These are phyloP conservation scores for Verticillium isaacii DNA, from an alignment of 2,329 filamentous ascomycete species.

Conservation along the genomic window DNA sequence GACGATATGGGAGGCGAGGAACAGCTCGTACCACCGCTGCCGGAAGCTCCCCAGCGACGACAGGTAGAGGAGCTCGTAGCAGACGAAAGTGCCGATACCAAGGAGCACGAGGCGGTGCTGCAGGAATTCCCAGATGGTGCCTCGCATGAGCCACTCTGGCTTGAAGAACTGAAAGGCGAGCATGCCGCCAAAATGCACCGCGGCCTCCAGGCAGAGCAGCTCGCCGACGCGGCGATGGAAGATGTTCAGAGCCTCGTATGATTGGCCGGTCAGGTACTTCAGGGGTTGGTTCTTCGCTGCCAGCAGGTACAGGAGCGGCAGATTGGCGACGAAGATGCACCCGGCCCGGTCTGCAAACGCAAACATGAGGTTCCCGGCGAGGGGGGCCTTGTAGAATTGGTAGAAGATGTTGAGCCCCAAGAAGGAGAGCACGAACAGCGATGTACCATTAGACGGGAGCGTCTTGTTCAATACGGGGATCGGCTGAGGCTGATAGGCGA, in stretches of 20 bases:
- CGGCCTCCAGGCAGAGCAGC: constrained; percentile 53
- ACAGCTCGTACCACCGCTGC: constrained; percentile 34
- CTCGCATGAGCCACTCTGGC: constrained; percentile 36
- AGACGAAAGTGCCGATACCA: constrained; percentile 49
- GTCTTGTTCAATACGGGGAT: constrained; percentile 52
- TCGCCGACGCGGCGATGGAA: constrained; percentile 61
- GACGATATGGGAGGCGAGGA: constrained; percentile 36
- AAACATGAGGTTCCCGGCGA: constrained; percentile 45
- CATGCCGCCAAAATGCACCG: constrained; percentile 53
- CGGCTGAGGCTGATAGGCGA: constrained; percentile 54
- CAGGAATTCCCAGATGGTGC: constrained; percentile 42
- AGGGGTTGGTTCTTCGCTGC: constrained; percentile 64
- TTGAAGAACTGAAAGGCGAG: constrained; percentile 49
- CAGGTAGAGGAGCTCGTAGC: constrained; percentile 58
- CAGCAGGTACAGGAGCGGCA: constrained; percentile 54
- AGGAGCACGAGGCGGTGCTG: constrained; percentile 45
- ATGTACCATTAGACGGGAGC: constrained; percentile 53
- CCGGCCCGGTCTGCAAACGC: constrained; percentile 55
- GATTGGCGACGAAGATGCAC: constrained; percentile 43
- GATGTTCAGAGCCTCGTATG: constrained; percentile 63
- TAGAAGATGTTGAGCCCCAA: constrained; percentile 54
- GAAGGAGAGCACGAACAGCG: constrained; percentile 45
- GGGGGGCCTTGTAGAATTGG: constrained; percentile 45
- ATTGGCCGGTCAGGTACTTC: constrained; percentile 54
- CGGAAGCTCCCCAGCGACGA: constrained; percentile 51